phyloP scores from a whole-genome alignment of 2,329 filamentous ascomycete genomes.

The Atkinsonella hypoxylon region DNA sequence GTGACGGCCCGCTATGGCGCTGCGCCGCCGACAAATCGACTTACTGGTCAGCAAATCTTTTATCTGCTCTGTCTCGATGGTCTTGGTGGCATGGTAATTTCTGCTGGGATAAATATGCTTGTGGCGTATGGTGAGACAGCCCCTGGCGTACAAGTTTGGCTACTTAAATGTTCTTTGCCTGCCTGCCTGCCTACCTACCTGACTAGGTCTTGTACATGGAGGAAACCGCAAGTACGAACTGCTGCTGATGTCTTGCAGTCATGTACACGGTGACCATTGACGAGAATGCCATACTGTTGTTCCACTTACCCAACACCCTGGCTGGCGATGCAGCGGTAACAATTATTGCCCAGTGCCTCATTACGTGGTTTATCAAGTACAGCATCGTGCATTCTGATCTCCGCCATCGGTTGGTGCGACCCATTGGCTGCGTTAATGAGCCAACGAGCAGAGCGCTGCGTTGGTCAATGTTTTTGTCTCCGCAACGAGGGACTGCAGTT shows the following conservation, averaged over 20 bases:
- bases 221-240: background rate
- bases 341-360: slow-evolving; percentile 35
- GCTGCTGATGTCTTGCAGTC: background rate
- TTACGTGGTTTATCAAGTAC: slow-evolving; percentile 40
- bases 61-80: slow-evolving; percentile 1
- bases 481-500: background rate
- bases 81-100: background rate
- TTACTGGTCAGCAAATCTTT: background rate
- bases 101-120: background rate
- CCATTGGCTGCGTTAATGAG: slow-evolving; percentile 31
- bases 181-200: too few relatives aligned
- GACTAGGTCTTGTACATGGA: too few relatives aligned
- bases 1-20: background rate
- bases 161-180: too few relatives aligned
- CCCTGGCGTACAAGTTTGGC: background rate
- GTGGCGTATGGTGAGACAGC: background rate
- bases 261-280: background rate
- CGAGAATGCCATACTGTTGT: background rate
- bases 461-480: slow-evolving; percentile 31
- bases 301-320: background rate
- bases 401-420: slow-evolving; percentile 29
- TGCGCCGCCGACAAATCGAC: background rate
- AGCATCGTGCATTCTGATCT: slow-evolving; percentile 36
- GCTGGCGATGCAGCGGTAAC: slow-evolving; percentile 28
- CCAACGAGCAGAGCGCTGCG: slow-evolving; percentile 22